Percentiles rank a stretch among this genome's conserved stretches.
These are phyloP conservation scores for Spergularia azorica DNA, from an alignment of 179 eudicot species.

Conservation along the genomic window DNA sequence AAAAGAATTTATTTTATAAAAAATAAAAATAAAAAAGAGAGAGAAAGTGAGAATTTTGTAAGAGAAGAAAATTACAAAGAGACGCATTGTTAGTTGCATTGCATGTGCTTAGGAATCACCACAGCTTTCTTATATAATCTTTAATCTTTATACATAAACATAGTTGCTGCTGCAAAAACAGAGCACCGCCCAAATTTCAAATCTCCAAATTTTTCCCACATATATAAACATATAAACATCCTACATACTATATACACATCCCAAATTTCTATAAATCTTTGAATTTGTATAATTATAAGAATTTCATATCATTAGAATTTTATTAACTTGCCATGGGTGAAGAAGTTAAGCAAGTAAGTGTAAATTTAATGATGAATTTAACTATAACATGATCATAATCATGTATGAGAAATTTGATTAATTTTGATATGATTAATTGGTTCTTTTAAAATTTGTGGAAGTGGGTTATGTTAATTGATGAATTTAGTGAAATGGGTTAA, in stretches of 20 bases:
- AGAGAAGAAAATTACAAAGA: not conserved
- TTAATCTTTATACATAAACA: slow-evolving; percentile 16
- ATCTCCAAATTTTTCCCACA: slow-evolving; percentile 15
- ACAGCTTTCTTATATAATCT: slow-evolving; percentile 17
- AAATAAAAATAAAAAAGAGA: not conserved
- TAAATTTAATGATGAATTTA: not conserved
- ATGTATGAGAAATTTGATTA: not conserved
- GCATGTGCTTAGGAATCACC: slow-evolving; percentile 73
- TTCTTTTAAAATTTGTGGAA: slow-evolving; percentile 19
- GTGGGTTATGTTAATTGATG: slow-evolving; percentile 20
- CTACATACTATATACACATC: slow-evolving; percentile 8
- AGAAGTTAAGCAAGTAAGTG: slow-evolving; percentile 66
- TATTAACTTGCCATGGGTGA: slow-evolving; percentile 58
- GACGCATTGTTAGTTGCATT: slow-evolving; percentile 38
- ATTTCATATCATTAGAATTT: not conserved
- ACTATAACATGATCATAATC: not conserved
- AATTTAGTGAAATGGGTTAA: slow-evolving; percentile 20
- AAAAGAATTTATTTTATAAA: not conserved
- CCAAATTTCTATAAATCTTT: slow-evolving; percentile 19
- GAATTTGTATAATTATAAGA: too few relatives aligned
- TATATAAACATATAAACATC: slow-evolving; percentile 18
- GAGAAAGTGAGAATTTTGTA: too few relatives aligned
- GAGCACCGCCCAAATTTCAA: slow-evolving; percentile 49
- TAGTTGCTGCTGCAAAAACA: slow-evolving; percentile 21
- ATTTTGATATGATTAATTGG: not conserved